These are phyloP conservation scores for Suillus bovinus DNA, from an alignment of 768 basidiomycete genomes.

Conservation along the genomic window DNA sequence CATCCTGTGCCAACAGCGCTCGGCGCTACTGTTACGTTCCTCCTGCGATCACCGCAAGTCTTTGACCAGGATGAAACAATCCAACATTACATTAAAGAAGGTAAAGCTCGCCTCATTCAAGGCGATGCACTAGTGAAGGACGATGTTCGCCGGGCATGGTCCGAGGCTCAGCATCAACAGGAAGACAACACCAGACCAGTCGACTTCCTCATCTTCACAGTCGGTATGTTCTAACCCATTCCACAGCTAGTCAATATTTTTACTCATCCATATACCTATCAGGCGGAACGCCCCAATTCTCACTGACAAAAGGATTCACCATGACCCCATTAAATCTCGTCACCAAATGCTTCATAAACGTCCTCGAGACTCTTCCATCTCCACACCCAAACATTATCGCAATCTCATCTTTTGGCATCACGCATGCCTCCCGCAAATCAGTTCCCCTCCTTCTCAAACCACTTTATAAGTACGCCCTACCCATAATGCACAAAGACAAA, in stretches of 20 bases:
- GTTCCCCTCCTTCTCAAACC: conserved; percentile 52
- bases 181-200: conserved; percentile 35
- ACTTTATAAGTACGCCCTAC: conserved; percentile 47
- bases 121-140: conserved; percentile 59
- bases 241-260: neutral
- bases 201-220: conserved; percentile 59
- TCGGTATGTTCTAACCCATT: conserved; percentile 44
- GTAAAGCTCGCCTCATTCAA: conserved; percentile 53
- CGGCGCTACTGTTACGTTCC: conserved; percentile 63
- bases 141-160: conserved; percentile 56
- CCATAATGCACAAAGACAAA: conserved; percentile 59
- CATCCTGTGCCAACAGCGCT: conserved; percentile 38
- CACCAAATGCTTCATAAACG: conserved; percentile 55
- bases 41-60: conserved; percentile 50
- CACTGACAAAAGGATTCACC: conserved; percentile 46
- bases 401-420: conserved; percentile 56
- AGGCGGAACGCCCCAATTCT: conserved; percentile 52
- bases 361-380: conserved; percentile 53
- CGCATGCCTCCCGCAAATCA: conserved; percentile 39
- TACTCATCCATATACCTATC: conserved; percentile 5
- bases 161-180: conserved; percentile 35
- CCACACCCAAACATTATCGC: conserved; percentile 49
- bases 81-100: conserved; percentile 49
- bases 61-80: conserved; percentile 58
- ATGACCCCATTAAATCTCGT: conserved; percentile 57